Base-by-base conservation (phyloP, 2,329 filamentous ascomycete genomes). In the Penicillium glabrum region DNA sequence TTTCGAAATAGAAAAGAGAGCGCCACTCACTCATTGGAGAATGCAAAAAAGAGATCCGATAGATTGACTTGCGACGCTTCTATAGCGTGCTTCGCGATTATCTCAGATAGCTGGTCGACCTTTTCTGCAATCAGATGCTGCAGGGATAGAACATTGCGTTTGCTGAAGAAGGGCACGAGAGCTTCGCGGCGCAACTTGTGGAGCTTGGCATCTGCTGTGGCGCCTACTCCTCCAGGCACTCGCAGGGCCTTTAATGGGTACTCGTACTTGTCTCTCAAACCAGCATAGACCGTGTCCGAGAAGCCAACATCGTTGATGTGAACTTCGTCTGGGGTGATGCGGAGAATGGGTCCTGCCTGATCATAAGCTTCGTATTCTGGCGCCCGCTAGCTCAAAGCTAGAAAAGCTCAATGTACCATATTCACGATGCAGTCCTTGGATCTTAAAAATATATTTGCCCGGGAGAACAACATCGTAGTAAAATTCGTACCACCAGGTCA, bases 271-370 rank as follows among this genome's bases (percentile, higher is more conserved):
- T 74, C 67, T 4, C 64, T 63, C 14, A 51, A 56, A 19, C 53
- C 58, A 26, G 59, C 59, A 53, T 75, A 75, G 16, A 76, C 63
- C 37, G 66, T 62, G 27, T 75, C 68, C 55, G 67, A 73, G 58
- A 66, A 76, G 8, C 60, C 47, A 1, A 73, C 66, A 44, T 76
- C 74, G 7, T 56, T 62, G 43, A 76, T 67, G 54, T 77, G 74
- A 2, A 77, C 39, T 58, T 77, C 73, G 21, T 66, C 60, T 1
- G 74, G 72, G 31, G 64, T 71, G 56, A 76, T 69, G 16, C 74
- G 72, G 5, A 77, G 65, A 24, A 76, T 72, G 1, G 72, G 72
- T 6, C 73, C 70, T 64, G 33, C 2, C 11, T 29, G 26, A 19
- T 43, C 5, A n/a, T 51, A 13, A 50, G 46, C 21, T 29, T 43